These are phyloP conservation scores for Alisma plantagoaquatica DNA, from an alignment of 106 monocot genomes.

Conservation along the genomic window DNA sequence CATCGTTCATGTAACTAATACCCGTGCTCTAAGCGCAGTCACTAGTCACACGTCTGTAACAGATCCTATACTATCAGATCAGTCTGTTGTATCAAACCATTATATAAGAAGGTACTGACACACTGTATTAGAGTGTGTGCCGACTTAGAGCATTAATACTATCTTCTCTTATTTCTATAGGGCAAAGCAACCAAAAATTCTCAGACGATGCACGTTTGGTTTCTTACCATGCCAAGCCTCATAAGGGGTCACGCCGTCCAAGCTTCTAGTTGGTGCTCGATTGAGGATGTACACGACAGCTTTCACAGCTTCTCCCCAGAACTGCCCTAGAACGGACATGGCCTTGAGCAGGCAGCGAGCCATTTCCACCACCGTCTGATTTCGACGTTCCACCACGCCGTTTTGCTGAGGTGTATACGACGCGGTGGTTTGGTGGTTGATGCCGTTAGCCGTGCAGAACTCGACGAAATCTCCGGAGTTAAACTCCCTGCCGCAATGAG, in stretches of 20 bases:
- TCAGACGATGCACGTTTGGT: neutral
- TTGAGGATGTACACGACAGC: neutral
- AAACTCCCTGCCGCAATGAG: no score
- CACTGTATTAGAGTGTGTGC: no score
- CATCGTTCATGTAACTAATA: no score
- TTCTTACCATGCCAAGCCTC: neutral
- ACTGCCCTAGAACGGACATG: neutral
- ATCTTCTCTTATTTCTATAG: no score
- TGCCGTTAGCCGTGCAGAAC: neutral
- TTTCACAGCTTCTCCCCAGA: neutral
- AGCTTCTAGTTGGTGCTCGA: constrained; percentile 1
- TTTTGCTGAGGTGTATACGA: constrained; percentile 2
- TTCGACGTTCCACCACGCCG: neutral
- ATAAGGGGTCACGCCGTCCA: no score
- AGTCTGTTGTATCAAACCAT: no score
- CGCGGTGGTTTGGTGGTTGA: neutral
- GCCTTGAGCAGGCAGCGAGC: constrained; percentile 1
- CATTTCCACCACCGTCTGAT: neutral
- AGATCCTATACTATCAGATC: no score
- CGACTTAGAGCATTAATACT: no score
- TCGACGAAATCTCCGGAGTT: no score
- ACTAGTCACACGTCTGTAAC: no score
- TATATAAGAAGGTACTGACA: no score
- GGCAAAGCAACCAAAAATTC: neutral
- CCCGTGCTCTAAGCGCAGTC: no score